Evolutionary conservation across 805 yeast genomes (phyloP).

Genomic region (Scheffersomyces lignosus): DNA sequence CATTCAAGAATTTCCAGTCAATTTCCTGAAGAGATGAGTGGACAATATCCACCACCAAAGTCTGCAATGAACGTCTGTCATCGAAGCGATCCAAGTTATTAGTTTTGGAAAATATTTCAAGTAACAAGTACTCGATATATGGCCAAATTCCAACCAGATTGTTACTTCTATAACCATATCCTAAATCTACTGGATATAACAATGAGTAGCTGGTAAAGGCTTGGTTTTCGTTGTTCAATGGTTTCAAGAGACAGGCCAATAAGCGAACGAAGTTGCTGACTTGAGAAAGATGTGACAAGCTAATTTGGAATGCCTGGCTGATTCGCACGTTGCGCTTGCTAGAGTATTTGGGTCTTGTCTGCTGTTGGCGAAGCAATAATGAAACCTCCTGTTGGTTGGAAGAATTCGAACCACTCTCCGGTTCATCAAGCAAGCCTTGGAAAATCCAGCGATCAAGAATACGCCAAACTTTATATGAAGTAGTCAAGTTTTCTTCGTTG

Average conservation of each 20-base stretch:
- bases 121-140: constrained; percentile 70
- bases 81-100: constrained; percentile 29
- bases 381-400: constrained; percentile 3
- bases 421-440: constrained; percentile 18
- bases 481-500: constrained; percentile 22
- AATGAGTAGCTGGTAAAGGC: constrained; percentile 36
- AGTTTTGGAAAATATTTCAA: constrained; percentile 62
- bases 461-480: constrained; percentile 62
- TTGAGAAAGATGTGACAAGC: constrained; percentile 50
- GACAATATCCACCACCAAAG: constrained; percentile 52
- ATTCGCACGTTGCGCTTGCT: constrained; percentile 18
- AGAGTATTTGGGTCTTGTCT: constrained; percentile 15
- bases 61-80: constrained; percentile 50
- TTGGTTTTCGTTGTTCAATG: constrained; percentile 19
- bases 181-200: constrained; percentile 64
- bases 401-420: background rate
- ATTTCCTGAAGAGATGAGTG: constrained; percentile 34
- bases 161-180: constrained; percentile 51
- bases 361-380: constrained; percentile 7
- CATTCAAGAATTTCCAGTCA: constrained; percentile 48
- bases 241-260: constrained; percentile 42
- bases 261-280: constrained; percentile 68
- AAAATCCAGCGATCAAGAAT: constrained; percentile 70
- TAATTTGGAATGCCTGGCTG: constrained; percentile 28
- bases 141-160: constrained; percentile 69